phyloP scores from a whole-genome alignment of 768 basidiomycete species.

The Russula emetica region DNA sequence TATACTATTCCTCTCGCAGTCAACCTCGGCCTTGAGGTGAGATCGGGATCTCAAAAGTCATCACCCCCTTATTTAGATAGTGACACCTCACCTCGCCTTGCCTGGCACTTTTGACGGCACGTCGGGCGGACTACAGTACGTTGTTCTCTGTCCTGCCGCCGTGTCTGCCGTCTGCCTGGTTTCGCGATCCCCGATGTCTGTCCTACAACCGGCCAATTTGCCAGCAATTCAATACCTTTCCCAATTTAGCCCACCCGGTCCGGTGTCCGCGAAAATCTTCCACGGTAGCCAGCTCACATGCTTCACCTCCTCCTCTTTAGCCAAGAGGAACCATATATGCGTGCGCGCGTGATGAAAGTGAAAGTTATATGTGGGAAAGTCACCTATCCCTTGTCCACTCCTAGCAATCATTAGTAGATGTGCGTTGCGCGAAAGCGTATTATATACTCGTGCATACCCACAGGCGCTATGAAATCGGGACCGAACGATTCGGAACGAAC shows the following conservation, averaged over 20 bases:
- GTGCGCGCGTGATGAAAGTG: constrained; percentile 1
- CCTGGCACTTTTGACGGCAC: neutral
- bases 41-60: constrained; percentile 11
- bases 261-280: neutral
- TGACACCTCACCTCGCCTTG: neutral
- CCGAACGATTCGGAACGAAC: neutral
- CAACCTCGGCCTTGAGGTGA: constrained; percentile 12
- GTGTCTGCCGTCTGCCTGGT: neutral
- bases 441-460: neutral
- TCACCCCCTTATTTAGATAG: constrained; percentile 6
- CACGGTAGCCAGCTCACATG: neutral
- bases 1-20: constrained; percentile 1
- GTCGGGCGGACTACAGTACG: neutral
- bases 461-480: neutral
- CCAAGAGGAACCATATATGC: neutral
- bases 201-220: neutral
- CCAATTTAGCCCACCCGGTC: constrained; percentile 3
- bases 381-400: neutral
- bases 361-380: neutral
- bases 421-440: neutral
- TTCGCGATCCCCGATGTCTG: neutral
- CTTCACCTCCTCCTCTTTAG: neutral
- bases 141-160: neutral
- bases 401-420: neutral
- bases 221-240: neutral